Conservation (phyloP, 805 yeast species). For the Saturnispora sekii region DNA sequence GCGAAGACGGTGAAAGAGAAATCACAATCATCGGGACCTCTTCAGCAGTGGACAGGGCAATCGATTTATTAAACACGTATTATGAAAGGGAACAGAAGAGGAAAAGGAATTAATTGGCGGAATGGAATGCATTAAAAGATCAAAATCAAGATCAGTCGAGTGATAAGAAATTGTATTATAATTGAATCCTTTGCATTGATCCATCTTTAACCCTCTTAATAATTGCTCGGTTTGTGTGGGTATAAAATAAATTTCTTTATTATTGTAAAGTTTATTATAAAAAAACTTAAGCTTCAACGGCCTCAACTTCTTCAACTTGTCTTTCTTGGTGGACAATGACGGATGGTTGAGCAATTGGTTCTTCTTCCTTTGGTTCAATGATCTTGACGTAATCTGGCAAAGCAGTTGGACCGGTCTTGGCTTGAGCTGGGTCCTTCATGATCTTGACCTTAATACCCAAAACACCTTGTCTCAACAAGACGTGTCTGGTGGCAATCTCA, state of each 20-base stretch:
- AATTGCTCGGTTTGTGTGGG: neutral
- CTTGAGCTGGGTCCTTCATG: constrained; percentile 95
- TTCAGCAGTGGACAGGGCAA: constrained; percentile 48
- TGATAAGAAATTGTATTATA: no score
- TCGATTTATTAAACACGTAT: constrained; percentile 43
- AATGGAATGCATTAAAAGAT: no score
- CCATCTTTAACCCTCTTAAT: no score
- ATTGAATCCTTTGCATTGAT: no score
- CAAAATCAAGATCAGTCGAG: no score
- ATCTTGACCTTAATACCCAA: constrained; percentile 99
- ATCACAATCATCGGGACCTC: constrained; percentile 63
- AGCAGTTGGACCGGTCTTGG: constrained; percentile 78
- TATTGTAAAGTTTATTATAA: neutral
- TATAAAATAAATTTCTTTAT: neutral
- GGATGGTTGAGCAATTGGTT: constrained; percentile 65
- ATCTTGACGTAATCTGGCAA: constrained; percentile 93
- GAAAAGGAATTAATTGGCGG: constrained; percentile 13
- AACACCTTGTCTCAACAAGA: constrained; percentile 99
- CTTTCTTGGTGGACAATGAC: constrained; percentile 61
- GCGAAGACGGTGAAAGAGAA: constrained; percentile 50
- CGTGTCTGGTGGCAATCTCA: constrained; percentile 99
- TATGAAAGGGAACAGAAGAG: constrained; percentile 44
- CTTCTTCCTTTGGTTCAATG: constrained; percentile 92
- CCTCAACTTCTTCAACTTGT: constrained; percentile 26
- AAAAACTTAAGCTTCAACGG: constrained; percentile 23